Base-by-base conservation (phyloP, 305 asterid species). In the Solanum hybrid region DNA sequence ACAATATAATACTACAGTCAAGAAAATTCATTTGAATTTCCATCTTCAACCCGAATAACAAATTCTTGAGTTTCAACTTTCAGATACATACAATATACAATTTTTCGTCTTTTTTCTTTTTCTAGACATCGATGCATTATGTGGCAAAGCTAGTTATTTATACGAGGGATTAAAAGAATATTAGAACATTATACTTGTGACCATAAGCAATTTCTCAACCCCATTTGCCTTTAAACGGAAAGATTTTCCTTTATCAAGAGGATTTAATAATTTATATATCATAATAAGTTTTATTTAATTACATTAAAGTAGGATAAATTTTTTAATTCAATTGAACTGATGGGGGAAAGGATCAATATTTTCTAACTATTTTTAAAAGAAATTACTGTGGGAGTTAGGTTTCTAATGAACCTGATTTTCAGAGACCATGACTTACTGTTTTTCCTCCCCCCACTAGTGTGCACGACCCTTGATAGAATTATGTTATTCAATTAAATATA, bases 321-420 rank as follows among this genome's bases (percentile, higher is more conserved):
- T 65, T 65, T 22, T 8, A n/a, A 70, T 70, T n/a, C 31, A 70
- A n/a, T 68, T 68, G 31, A n/a, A 24, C 78, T 26, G 29, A 72
- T 26, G 6, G 24, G 70, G 70, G 70, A 57, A 57, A 57, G 24
- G n/a, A 57, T 17, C 70, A 57, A 17, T 57, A 6, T 1, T 57
- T 57, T 57, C 24, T 17, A 57, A 57, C 70, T 57, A 86, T 31
- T 85, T 84, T 85, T 57, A 17, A 29, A 41, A 26, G 32, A 90
- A 87, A 29, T 51, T 57, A 27, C 72, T 80, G 12, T n/a, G 70
- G 65, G 68, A 75, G 90, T 72, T 68, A 38, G 61, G 90, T 68
- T 78, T 81, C 73, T 89, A 51, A 87, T 36, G 70, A 61, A 72
- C 38, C 92, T 70, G 88, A 88, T 84, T 91, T 91, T 88, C 91